phyloP scores from a whole-genome alignment of 306 rosid species.

The Gastrolobium bilobum region DNA sequence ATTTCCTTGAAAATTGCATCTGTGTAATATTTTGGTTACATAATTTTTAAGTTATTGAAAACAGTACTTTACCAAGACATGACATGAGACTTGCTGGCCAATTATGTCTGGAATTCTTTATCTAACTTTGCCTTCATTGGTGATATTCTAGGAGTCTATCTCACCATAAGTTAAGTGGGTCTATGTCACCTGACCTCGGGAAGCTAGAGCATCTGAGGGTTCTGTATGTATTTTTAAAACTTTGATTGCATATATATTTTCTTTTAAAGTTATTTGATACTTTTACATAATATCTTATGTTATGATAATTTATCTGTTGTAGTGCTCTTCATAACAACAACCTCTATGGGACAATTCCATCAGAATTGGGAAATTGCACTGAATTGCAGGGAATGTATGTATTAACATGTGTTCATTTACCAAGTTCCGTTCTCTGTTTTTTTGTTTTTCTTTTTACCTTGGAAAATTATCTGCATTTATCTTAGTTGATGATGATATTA shows the following conservation, averaged over 20 bases:
- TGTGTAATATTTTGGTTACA: not conserved
- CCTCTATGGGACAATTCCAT: conserved; percentile 87
- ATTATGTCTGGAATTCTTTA: conserved; percentile 39
- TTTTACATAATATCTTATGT: conserved; percentile 37
- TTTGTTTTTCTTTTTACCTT: conserved; percentile 31
- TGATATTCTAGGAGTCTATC: conserved; percentile 75
- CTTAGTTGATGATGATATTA: conserved; percentile 28
- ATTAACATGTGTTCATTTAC: conserved; percentile 38
- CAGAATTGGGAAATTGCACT: conserved; percentile 95
- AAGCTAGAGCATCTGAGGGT: conserved; percentile 80
- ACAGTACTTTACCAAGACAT: conserved; percentile 15
- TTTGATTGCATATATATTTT: conserved; percentile 23
- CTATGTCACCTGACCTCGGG: conserved; percentile 84
- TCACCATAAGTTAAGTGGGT: conserved; percentile 81
- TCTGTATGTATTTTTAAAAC: conserved; percentile 71
- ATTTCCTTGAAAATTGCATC: conserved; percentile 31
- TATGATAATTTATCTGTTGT: conserved; percentile 51
- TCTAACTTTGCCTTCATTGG: conserved; percentile 53
- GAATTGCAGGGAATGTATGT: conserved; percentile 82
- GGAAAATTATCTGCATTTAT: conserved; percentile 33
- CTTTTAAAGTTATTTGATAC: conserved; percentile 23
- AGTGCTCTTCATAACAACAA: conserved; percentile 89
- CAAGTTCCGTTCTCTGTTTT: conserved; percentile 23
- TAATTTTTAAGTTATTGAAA: conserved; percentile 28
- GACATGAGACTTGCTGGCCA: conserved; percentile 31